These are phyloP conservation scores for Phytophthora quininea DNA, from an alignment of 352 stramenopile species.

Conservation along the genomic window DNA sequence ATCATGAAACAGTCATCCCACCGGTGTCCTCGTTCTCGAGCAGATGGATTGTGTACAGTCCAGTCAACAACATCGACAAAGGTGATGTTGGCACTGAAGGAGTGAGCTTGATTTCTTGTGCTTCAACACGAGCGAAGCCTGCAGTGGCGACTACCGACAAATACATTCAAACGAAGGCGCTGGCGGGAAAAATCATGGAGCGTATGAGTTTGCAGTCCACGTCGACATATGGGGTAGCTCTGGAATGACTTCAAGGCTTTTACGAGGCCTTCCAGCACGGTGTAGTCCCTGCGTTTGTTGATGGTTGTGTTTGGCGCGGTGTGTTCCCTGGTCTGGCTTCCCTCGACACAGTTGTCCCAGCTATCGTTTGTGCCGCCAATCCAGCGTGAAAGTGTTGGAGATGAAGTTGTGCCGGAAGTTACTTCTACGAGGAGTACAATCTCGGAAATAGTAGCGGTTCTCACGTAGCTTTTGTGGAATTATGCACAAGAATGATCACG, in stretches of 20 bases:
- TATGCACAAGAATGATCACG: too few species aligned
- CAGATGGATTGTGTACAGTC: constrained; percentile 3
- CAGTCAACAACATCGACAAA: constrained; percentile 10
- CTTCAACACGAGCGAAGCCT: neutral
- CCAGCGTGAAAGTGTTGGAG: neutral
- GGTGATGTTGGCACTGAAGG: neutral
- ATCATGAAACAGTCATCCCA: constrained; percentile 14
- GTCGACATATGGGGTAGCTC: constrained; percentile 3
- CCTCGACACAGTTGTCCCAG: neutral
- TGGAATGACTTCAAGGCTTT: constrained; percentile 14
- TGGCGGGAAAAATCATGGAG: constrained; percentile 11
- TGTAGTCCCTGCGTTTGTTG: neutral
- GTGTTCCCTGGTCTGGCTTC: neutral
- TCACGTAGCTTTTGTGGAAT: too few species aligned
- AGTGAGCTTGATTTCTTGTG: neutral
- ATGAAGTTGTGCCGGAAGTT: neutral
- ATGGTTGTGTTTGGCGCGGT: neutral
- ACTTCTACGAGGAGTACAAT: too few species aligned
- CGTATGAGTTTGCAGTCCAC: constrained; percentile 21
- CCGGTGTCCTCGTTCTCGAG: constrained; percentile 2
- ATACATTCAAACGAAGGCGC: neutral
- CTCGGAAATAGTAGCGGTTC: too few species aligned
- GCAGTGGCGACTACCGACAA: neutral
- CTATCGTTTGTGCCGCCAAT: neutral
- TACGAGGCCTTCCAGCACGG: constrained; percentile 4